Percentiles rank a stretch among this genome's conserved stretches.
Evolutionary conservation across 2,329 filamentous ascomycete species (phyloP).

Genomic region (Curvularia sp.): DNA sequence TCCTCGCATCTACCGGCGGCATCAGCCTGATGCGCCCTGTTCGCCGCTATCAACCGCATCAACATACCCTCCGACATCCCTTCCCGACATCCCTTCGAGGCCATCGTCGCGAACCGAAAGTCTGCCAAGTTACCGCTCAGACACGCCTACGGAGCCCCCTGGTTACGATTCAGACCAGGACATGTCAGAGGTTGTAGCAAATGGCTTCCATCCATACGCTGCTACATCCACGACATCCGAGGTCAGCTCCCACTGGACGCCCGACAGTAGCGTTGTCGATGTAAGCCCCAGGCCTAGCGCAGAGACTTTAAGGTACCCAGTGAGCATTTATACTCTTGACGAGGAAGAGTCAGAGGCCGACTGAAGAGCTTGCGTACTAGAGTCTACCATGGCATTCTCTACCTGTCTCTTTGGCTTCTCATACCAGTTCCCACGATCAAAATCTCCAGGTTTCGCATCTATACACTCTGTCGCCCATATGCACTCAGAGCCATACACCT

Average conservation of each 20-base stretch:
- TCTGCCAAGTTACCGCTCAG: slow-evolving; percentile 57
- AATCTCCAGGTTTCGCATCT: not conserved
- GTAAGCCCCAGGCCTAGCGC: slow-evolving; percentile 50
- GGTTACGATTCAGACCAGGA: slow-evolving; percentile 54
- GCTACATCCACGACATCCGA: slow-evolving; percentile 33
- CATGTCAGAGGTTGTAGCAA: slow-evolving; percentile 49
- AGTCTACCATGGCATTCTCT: slow-evolving; percentile 5
- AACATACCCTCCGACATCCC: slow-evolving; percentile 41
- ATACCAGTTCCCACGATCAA: slow-evolving; percentile 2
- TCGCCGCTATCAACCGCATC: slow-evolving; percentile 42
- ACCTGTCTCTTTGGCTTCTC: slow-evolving; percentile 15
- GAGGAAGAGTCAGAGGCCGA: slow-evolving; percentile 29
- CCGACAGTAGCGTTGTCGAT: slow-evolving; percentile 50
- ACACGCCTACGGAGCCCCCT: slow-evolving; percentile 48
- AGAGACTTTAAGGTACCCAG: slow-evolving; percentile 45
- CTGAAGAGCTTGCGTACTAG: slow-evolving; percentile 6
- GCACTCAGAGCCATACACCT: not conserved
- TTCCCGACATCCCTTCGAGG: slow-evolving; percentile 44
- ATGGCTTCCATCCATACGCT: slow-evolving; percentile 54
- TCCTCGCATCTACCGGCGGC: slow-evolving; percentile 31
- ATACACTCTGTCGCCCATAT: not conserved
- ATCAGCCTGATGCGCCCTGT: slow-evolving; percentile 25
- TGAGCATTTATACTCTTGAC: slow-evolving; percentile 34
- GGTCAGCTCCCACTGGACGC: slow-evolving; percentile 46
- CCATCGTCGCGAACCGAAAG: slow-evolving; percentile 50